Percentiles rank a stretch among this genome's conserved stretches.
Conservation (phyloP, 306 rosid species). For the Cicer chorassanicum region DNA sequence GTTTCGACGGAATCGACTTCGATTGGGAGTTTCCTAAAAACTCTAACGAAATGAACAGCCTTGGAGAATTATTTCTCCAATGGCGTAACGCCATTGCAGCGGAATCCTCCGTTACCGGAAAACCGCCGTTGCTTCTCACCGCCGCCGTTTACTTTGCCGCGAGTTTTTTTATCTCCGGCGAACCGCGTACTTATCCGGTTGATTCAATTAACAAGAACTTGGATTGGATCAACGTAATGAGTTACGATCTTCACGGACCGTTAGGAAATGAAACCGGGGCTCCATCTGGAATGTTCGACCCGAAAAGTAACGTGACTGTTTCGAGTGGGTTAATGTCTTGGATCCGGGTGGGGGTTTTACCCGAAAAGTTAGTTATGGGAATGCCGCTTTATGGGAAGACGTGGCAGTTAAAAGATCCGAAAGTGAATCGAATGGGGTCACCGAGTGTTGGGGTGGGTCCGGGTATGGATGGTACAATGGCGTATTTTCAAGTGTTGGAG, state of each 20-base stretch:
- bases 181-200: slow-evolving; percentile 52
- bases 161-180: slow-evolving; percentile 25
- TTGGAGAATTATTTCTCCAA: slow-evolving; percentile 48
- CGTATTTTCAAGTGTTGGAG: slow-evolving; percentile 44
- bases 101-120: slow-evolving; percentile 41
- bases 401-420: slow-evolving; percentile 60
- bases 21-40: slow-evolving; percentile 78
- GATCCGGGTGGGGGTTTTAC: slow-evolving; percentile 56
- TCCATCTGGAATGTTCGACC: slow-evolving; percentile 55
- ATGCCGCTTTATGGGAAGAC: slow-evolving; percentile 66
- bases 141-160: slow-evolving; percentile 74
- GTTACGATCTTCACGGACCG: slow-evolving; percentile 62
- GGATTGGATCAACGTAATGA: slow-evolving; percentile 77
- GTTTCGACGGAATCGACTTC: slow-evolving; percentile 70
- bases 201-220: slow-evolving; percentile 47
- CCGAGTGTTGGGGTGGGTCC: slow-evolving; percentile 58
- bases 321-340: slow-evolving; percentile 63
- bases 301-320: slow-evolving; percentile 50
- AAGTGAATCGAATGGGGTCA: slow-evolving; percentile 52
- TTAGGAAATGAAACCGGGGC: slow-evolving; percentile 51
- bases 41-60: slow-evolving; percentile 51
- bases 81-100: slow-evolving; percentile 48
- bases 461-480: slow-evolving; percentile 50
- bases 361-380: slow-evolving; percentile 64
- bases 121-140: slow-evolving; percentile 59